Base-by-base conservation (phyloP, 495 filamentous ascomycete genomes). In the Baudoinia panamericana region DNA sequence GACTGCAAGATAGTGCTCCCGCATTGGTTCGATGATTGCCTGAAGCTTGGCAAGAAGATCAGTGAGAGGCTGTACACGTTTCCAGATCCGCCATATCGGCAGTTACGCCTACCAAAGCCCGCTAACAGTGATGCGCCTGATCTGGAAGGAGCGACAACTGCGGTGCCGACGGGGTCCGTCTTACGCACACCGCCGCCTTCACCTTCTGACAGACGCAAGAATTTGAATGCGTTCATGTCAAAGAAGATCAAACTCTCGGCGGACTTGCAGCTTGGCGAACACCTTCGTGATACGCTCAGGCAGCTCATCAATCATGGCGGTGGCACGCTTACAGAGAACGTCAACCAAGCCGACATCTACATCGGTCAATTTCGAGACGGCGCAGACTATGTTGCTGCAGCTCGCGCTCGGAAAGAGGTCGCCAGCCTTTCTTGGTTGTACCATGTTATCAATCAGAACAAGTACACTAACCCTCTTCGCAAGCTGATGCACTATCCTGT, bases 21-120 rank as follows among this genome's bases (percentile, higher is more conserved):
- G 21, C 92, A 99, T 56, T 96, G 92, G 90, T 94, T 99, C 53
- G 90, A 96, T 48, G 88, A 94, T 54, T 99, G 90, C 57, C 70
- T 99, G 24, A 85, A 81, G 59, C 74, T 99, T 30, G 84, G 86
- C 26, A 79, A 78, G 51, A 72, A 80, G 33, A 93, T 99, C 42
- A 75, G 82, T 50, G 90, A 96, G 52, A 60, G 65, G 10, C 90
- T 92, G 10, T 99, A 99, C 56, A 66, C 69, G 16, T 73, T 96
- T 10, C 90, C 92, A 11, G 69, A 95, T 50, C 84, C 92, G 0
- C 82, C 86, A 47, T 82, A 90, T 15, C 43, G 59, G n/a, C 43
- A 29, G 32, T 24, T n/a, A 5, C 22, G n/a, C 13, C 15, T 28
- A 11, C 19, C 20, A 36, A 36, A 15, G 31, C 40, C 36, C 21